Base-by-base conservation (phyloP, 2,329 filamentous ascomycete species). In the Verticillium nubilum region DNA sequence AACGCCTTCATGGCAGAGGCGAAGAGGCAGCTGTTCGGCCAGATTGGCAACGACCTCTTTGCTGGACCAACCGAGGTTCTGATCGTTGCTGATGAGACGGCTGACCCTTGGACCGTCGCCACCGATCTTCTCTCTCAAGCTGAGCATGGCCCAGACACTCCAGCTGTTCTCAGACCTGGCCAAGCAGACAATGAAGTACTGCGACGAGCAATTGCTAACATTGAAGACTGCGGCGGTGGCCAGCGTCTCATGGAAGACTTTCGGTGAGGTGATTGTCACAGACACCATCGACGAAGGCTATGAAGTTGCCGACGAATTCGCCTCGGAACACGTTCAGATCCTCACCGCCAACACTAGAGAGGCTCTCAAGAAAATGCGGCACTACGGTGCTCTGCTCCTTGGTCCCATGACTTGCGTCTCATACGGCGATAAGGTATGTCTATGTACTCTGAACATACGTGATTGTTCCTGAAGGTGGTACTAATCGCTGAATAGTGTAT, bases 1-100 rank as follows among this genome's bases (percentile, higher is more conserved):
- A 84, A 84, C 62, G 73, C 80, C 1, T 84, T 82, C 64, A 80
- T 84, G 0, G 80, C 81, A 3, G 81, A 81, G 64, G 80, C 76
- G 0, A 84, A 84, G 65, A 72, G 80, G 0, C 80, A 81, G 65
- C 68, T 84, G 0, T 84, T 81, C 60, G 81, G 80, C 17, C 74
- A 78, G 58, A 76, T 84, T 28, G 80, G 81, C 5, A 84, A 84
- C 59, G 80, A 84, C 63, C 70, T 84, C 1, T 74, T 80, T 25
- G 81, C 81, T 0, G 81, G 81, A 0, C 81, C 81, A 12, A 83
- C 80, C 0, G 81, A 84, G 65, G 69, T 82, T 23, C 69, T 82
- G 10, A 74, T 83, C 29, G 76, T 82, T 0, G 78, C 79, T 2
- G 80, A 83, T 59, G 73, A 76, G 47, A 59, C 68, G 1, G 79